Evolutionary conservation across 1,139 yeast genomes (phyloP), one percentile per base, ranked within the genome.

Genomic region (Wickerhamomyces sp.): DNA sequence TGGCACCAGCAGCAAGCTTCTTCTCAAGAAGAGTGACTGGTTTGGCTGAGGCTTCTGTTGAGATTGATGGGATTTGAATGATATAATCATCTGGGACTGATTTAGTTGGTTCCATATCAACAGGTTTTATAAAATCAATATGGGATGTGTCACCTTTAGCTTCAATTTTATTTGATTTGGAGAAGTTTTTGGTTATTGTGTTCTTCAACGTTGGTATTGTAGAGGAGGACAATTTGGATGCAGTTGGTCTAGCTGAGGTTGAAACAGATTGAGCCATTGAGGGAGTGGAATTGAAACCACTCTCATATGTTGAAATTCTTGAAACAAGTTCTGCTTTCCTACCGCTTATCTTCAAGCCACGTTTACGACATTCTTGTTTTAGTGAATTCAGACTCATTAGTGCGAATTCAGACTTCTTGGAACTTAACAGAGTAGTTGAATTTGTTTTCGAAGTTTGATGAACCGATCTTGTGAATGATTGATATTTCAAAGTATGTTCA

Each of bases 291-390:
- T n/a, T 38, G 34, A 46, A 54, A 1, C 66, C 51, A 7, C 56
- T 58, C 36, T 72, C 76, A 44, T 51, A 54, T 8, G 64, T 56
- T 27, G 63, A 52, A 31, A 78, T 61, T 46, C 84, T 69, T 47
- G 76, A 77, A 36, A 78, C 68, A 23, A 79, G 62, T 38, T 79
- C 83, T 11, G 72, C 60, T 56, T 80, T 81, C 44, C 70, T 71
- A 11, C 87, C 87, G 29, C 76, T 64, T 0, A 78, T 73, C 53
- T 75, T 77, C 48, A 80, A 61, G 0, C 84, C 84, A 49, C 81
- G 72, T 45, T 66, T 67, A 45, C 73, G 73, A 58, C 84, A 79
- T 57, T 79, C 84, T 44, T 60, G 59, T 55, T 76, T 76, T 51
- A 80, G 67, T 1, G 74, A 68, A 44, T 72, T 71, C 39, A 78